Conservation (phyloP, 257 asterid genomes). For the Penstemon newberryi region DNA sequence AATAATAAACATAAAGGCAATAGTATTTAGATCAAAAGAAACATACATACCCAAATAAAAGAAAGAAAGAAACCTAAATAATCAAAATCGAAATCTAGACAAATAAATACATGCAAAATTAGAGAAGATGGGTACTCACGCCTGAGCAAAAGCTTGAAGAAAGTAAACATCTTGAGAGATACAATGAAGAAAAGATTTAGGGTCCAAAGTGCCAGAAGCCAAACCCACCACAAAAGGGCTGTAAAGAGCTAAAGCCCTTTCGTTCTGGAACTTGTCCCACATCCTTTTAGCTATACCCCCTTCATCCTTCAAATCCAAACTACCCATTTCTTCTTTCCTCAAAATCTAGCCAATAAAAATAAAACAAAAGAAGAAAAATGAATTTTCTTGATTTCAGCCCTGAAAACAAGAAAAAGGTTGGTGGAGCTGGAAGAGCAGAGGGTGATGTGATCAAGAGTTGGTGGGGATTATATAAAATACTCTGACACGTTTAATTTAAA, state of each 20-base stretch:
- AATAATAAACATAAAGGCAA: slow-evolving; percentile 6
- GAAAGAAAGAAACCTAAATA: not conserved
- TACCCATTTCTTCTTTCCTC: slow-evolving; percentile 30
- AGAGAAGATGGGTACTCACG: slow-evolving; percentile 37
- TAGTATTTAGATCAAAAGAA: not conserved
- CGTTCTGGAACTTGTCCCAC: slow-evolving; percentile 54
- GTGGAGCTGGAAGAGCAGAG: too few species aligned
- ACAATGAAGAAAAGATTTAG: slow-evolving; percentile 46
- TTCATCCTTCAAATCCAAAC: slow-evolving; percentile 41
- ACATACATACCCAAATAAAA: not conserved
- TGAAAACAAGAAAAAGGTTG: too few species aligned
- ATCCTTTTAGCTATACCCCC: slow-evolving; percentile 56
- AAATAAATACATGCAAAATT: too few species aligned
- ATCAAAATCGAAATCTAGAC: too few species aligned
- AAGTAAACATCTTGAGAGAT: slow-evolving; percentile 65
- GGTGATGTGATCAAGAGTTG: too few species aligned
- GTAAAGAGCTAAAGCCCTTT: slow-evolving; percentile 56
- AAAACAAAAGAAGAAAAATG: too few species aligned
- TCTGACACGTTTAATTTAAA: too few species aligned
- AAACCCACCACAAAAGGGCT: slow-evolving; percentile 54
- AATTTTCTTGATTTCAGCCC: too few species aligned
- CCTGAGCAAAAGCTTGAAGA: slow-evolving; percentile 65
- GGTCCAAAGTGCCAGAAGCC: slow-evolving; percentile 54
- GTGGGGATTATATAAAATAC: too few species aligned
- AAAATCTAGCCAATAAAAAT: too few species aligned